Percentiles rank a stretch among this genome's conserved stretches.
These are phyloP conservation scores for Acer negundo DNA, from an alignment of 345 rosid species.

Conservation along the genomic window DNA sequence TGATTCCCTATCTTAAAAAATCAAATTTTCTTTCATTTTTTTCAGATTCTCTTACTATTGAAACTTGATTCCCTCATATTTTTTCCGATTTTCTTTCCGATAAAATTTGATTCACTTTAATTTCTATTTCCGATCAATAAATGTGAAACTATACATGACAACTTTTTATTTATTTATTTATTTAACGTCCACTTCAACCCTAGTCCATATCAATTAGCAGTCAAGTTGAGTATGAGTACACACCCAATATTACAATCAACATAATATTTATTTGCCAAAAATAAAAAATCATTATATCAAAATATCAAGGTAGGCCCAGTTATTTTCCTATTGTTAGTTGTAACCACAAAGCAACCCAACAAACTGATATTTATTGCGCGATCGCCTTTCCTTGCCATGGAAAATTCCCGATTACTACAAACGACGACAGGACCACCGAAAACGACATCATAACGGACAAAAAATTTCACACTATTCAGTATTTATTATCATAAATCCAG, in stretches of 20 bases:
- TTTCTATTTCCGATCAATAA: too few species aligned
- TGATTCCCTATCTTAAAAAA: too few species aligned
- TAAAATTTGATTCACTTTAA: too few species aligned
- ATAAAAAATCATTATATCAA: neutral
- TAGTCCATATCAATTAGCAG: neutral
- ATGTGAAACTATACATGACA: neutral
- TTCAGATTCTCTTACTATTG: too few species aligned
- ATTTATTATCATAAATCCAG: too few species aligned
- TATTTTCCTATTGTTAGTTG: neutral
- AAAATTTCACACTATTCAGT: too few species aligned
- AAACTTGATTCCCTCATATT: too few species aligned
- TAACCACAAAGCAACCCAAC: neutral
- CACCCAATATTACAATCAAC: neutral
- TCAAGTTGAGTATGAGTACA: neutral
- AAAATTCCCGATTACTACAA: neutral
- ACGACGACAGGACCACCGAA: neutral
- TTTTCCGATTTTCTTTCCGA: too few species aligned
- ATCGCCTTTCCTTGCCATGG: neutral
- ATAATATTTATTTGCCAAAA: neutral
- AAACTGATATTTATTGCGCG: neutral
- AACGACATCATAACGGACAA: neutral
- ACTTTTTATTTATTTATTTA: too few species aligned
- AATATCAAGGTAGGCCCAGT: neutral
- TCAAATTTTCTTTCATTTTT: too few species aligned
- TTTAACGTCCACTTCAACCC: neutral